These are phyloP conservation scores for Hygrophorus pudorinus DNA, from an alignment of 768 basidiomycete species.

Conservation along the genomic window DNA sequence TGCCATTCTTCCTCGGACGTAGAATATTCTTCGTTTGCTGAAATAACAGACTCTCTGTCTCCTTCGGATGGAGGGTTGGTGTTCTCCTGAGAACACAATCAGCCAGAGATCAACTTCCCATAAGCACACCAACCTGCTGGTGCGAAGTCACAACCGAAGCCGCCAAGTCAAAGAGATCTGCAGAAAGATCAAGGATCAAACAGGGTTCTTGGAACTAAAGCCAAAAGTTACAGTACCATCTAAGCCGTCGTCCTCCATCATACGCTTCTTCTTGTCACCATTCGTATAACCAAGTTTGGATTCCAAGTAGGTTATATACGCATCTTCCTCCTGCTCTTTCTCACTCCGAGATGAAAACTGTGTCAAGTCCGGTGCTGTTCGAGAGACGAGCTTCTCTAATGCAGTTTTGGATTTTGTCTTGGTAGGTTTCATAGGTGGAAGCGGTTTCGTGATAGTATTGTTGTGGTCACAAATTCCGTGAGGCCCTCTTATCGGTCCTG, in stretches of 20 bases:
- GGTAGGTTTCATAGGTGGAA: neutral
- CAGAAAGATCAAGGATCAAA: slow-evolving; percentile 1
- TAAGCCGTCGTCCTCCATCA: slow-evolving; percentile 66
- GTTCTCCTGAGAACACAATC: slow-evolving; percentile 8
- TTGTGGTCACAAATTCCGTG: neutral
- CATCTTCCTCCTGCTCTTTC: slow-evolving; percentile 64
- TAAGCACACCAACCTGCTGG: neutral
- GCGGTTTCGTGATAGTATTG: neutral
- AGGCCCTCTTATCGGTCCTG: neutral
- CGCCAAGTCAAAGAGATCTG: slow-evolving; percentile 49
- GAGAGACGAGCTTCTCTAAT: slow-evolving; percentile 23
- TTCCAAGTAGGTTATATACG: slow-evolving; percentile 80
- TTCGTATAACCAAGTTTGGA: slow-evolving; percentile 54
- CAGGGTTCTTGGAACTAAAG: neutral
- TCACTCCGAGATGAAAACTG: slow-evolving; percentile 18
- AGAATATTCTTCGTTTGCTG: slow-evolving; percentile 14
- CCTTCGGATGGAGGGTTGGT: slow-evolving; percentile 11
- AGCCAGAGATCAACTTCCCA: slow-evolving; percentile 2
- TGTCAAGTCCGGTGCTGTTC: slow-evolving; percentile 5
- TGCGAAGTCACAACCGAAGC: slow-evolving; percentile 22
- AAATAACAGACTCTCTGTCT: slow-evolving; percentile 19
- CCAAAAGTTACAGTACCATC: slow-evolving; percentile 46
- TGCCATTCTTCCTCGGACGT: slow-evolving; percentile 29
- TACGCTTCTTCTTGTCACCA: slow-evolving; percentile 32
- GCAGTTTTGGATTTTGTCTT: slow-evolving; percentile 17